phyloP scores from a whole-genome alignment of 208 protist species.

The Acanthamoeba healyi region DNA sequence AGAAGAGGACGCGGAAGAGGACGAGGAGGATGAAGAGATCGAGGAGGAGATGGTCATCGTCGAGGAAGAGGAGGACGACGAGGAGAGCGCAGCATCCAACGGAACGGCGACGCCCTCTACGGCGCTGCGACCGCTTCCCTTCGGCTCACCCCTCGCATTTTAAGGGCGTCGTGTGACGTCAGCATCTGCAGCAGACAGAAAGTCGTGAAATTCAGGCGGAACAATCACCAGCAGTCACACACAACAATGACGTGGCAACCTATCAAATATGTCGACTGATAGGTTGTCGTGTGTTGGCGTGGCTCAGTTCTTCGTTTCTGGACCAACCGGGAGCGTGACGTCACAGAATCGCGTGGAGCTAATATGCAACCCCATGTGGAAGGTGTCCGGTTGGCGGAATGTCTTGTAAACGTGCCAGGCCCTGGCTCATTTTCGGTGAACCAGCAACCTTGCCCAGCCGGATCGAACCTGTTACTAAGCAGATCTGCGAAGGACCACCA shows the following conservation, averaged over 20 bases:
- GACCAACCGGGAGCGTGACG: too few species aligned
- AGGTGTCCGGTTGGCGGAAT: too few species aligned
- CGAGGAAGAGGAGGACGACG: background rate
- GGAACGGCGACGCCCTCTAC: background rate
- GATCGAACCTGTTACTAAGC: background rate
- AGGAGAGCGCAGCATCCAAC: background rate
- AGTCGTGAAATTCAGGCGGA: background rate
- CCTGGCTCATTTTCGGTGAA: background rate
- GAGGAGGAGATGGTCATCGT: slow-evolving; percentile 30
- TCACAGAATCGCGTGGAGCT: too few species aligned
- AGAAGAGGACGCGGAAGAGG: background rate
- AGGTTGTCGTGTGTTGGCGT: too few species aligned
- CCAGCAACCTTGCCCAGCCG: too few species aligned
- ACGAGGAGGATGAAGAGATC: background rate
- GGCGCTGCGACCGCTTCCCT: background rate
- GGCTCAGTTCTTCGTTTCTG: background rate
- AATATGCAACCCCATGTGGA: too few species aligned
- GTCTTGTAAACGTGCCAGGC: background rate
- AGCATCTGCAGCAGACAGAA: background rate
- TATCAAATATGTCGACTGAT: too few species aligned
- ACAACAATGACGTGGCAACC: too few species aligned
- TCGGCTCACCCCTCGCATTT: background rate
- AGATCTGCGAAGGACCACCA: background rate
- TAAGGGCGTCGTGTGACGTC: background rate
- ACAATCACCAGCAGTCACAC: too few species aligned